These are phyloP conservation scores for Colletotrichum magnum DNA, from an alignment of 2,329 filamentous ascomycete species.

Conservation along the genomic window DNA sequence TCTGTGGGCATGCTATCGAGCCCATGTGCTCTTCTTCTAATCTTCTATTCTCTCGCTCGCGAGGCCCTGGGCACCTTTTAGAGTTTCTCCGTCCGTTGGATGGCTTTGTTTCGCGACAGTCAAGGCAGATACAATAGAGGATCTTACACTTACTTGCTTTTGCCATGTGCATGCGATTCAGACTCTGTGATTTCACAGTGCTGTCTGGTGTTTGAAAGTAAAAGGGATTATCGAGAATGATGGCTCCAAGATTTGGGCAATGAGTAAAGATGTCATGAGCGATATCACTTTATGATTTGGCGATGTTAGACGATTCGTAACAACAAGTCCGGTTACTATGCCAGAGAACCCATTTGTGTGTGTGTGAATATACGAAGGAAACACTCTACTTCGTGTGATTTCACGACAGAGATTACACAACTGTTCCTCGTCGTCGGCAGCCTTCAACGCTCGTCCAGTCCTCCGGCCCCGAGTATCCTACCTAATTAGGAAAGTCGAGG, in stretches of 20 bases:
- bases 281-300: too few relatives aligned
- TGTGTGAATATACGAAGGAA: too few relatives aligned
- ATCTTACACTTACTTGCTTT: background rate
- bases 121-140: slow-evolving; percentile 19
- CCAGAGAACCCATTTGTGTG: too few relatives aligned
- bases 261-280: too few relatives aligned
- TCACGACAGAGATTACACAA: too few relatives aligned
- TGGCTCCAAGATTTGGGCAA: too few relatives aligned
- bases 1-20: too few relatives aligned
- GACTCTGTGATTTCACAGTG: background rate
- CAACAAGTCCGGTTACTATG: background rate
- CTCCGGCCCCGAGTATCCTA: background rate
- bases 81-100: background rate
- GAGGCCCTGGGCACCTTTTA: slow-evolving; percentile 19
- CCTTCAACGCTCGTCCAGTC: background rate
- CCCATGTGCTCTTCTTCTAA: background rate
- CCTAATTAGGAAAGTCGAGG: slow-evolving; percentile 34
- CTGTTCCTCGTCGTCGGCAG: background rate
- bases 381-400: too few relatives aligned
- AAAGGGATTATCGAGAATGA: too few relatives aligned
- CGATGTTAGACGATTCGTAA: too few relatives aligned
- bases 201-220: background rate
- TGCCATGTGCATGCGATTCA: background rate
- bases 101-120: slow-evolving; percentile 12
- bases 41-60: slow-evolving; percentile 33